These are phyloP conservation scores for Leishmania tropica DNA, from an alignment of 208 protist genomes.

Conservation along the genomic window DNA sequence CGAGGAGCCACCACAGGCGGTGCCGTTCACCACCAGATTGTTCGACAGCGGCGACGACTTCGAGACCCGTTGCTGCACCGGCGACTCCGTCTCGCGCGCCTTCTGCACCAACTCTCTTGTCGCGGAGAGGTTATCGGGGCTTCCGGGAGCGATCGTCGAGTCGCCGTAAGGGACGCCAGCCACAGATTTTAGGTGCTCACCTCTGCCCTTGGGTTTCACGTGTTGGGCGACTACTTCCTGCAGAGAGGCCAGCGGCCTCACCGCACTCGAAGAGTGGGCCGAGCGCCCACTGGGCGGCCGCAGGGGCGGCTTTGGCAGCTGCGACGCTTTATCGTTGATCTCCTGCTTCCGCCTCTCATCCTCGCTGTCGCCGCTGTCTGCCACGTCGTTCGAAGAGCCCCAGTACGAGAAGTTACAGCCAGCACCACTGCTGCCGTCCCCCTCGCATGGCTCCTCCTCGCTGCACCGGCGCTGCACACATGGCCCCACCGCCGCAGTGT, in stretches of 20 bases:
- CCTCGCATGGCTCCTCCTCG: slow-evolving; percentile 8
- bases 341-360: neutral
- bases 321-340: neutral
- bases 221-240: neutral
- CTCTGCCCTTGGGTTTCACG: neutral
- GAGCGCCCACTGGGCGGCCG: neutral
- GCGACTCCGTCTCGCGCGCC: neutral
- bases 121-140: neutral
- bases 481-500: neutral
- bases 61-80: neutral
- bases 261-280: neutral
- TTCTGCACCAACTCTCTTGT: neutral
- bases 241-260: neutral
- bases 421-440: neutral
- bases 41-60: neutral
- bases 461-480: neutral
- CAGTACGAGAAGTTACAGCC: slow-evolving; percentile 26
- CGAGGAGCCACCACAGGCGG: neutral
- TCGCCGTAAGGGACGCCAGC: neutral
- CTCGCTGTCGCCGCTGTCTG: neutral
- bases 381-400: slow-evolving; percentile 10
- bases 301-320: neutral
- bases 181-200: slow-evolving; percentile 4
- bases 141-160: neutral
- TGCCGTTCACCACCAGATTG: neutral